Percentiles rank a stretch among this genome's conserved stretches.
phyloP scores from a whole-genome alignment of 2,329 filamentous ascomycete genomes.

The Xylariaceae sp. region DNA sequence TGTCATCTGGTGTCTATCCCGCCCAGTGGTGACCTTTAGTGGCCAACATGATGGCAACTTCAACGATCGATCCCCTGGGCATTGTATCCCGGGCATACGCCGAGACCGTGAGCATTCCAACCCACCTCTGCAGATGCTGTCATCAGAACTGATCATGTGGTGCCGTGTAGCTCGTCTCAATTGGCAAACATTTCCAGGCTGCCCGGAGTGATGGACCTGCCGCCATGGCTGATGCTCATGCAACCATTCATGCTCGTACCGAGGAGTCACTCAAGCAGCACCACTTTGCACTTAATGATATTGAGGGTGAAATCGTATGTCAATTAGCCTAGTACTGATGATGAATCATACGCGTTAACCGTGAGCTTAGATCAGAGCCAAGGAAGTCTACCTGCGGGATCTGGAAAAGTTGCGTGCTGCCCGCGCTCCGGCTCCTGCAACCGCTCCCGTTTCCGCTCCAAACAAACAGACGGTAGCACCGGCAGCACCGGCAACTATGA shows the following conservation, averaged over 20 bases:
- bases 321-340: no score
- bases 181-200: slow-evolving; percentile 52
- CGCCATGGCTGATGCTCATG: slow-evolving; percentile 30
- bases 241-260: slow-evolving; percentile 39
- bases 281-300: slow-evolving; percentile 51
- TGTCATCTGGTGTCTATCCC: no score
- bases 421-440: slow-evolving; percentile 22
- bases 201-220: slow-evolving; percentile 44
- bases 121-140: neutral
- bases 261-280: slow-evolving; percentile 45
- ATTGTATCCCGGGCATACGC: slow-evolving; percentile 52
- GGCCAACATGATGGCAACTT: slow-evolving; percentile 33
- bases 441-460: slow-evolving; percentile 20
- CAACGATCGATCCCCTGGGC: slow-evolving; percentile 40
- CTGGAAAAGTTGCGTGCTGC: slow-evolving; percentile 39
- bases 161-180: slow-evolving; percentile 50
- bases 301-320: slow-evolving; percentile 54
- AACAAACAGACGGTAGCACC: slow-evolving; percentile 22
- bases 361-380: slow-evolving; percentile 43
- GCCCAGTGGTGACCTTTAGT: no score
- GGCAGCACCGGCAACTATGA: slow-evolving; percentile 29
- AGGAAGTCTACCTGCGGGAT: slow-evolving; percentile 53
- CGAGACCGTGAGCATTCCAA: slow-evolving; percentile 45
- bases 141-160: slow-evolving; percentile 5
- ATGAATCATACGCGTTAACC: no score